Percentiles rank a stretch among this genome's conserved stretches.
Evolutionary conservation across 202 grass and related monocot species (phyloP).

Genomic region (Cymbopogon flexuosus): DNA sequence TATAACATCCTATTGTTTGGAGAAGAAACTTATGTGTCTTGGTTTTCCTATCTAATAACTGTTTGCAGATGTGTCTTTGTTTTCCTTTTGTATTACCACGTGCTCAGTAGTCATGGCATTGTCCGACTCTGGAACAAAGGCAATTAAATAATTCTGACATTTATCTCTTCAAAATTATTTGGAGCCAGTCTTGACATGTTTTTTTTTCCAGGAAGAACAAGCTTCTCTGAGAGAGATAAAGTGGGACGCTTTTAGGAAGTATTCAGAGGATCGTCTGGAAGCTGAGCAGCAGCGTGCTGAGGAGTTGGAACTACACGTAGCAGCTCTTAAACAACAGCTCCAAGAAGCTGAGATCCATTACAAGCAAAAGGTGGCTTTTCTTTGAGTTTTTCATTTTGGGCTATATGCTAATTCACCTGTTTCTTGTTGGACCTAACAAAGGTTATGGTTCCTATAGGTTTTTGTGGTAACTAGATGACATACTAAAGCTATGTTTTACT

Average conservation of each 20-base stretch:
- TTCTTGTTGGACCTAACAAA: not conserved
- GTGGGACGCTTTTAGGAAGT: conserved; percentile 69
- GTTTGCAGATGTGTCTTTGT: not conserved
- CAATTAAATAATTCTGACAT: conserved; percentile 7
- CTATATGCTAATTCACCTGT: conserved; percentile 18
- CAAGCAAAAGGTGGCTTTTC: conserved; percentile 58
- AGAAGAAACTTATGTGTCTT: not conserved
- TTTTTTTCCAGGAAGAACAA: conserved; percentile 67
- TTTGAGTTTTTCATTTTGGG: not conserved
- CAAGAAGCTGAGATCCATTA: conserved; percentile 54
- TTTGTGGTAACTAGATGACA: not conserved
- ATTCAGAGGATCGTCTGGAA: conserved; percentile 58
- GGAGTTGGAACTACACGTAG: conserved; percentile 55
- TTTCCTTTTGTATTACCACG: not conserved
- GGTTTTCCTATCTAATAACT: not conserved
- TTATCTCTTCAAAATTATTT: not conserved
- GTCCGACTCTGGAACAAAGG: not conserved
- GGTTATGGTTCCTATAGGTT: not conserved
- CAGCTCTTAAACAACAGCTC: conserved; percentile 64
- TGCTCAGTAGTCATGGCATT: not conserved
- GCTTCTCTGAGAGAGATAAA: conserved; percentile 64
- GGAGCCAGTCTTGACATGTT: conserved; percentile 18
- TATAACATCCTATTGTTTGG: not conserved
- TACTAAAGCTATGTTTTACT: not conserved
- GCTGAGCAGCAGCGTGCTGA: conserved; percentile 37